Evolutionary conservation across 768 basidiomycete genomes (phyloP).

Genomic region (Phallus indusiatus): DNA sequence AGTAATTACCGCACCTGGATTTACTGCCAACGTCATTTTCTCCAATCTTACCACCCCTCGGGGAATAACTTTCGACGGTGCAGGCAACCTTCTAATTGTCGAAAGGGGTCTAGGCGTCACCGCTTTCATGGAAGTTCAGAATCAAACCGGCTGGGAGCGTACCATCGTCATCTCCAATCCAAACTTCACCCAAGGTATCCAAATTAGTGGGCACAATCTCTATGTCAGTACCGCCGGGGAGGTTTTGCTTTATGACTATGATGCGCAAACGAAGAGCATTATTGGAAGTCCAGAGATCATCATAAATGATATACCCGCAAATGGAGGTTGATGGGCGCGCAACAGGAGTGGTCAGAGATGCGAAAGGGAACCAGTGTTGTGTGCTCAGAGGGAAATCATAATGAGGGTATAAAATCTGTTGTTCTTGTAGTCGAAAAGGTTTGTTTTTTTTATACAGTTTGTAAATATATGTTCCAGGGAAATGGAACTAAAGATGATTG

Average conservation of each 20-base stretch:
- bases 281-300: conserved; percentile 12
- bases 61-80: conserved; percentile 32
- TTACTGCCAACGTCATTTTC: conserved; percentile 28
- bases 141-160: conserved; percentile 26
- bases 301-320: conserved; percentile 27
- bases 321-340: too few species aligned
- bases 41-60: conserved; percentile 34
- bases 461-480: too few species aligned
- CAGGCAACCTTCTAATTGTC: conserved; percentile 32
- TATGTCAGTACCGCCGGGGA: conserved; percentile 32
- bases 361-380: too few species aligned
- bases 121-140: conserved; percentile 21
- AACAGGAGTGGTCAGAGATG: too few species aligned
- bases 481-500: too few species aligned
- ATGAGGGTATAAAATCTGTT: too few species aligned
- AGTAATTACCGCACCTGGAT: conserved; percentile 24
- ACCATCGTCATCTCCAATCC: conserved; percentile 28
- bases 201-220: conserved; percentile 25
- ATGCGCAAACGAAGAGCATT: conserved; percentile 23
- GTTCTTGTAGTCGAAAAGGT: too few species aligned
- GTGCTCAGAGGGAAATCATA: too few species aligned
- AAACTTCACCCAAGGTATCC: conserved; percentile 34
- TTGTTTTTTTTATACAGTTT: too few species aligned
- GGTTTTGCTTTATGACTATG: conserved; percentile 28
- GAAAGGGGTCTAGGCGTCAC: conserved; percentile 35